Base-by-base conservation (phyloP, 202 grass and related monocot species). In the Carex sylvatica region DNA sequence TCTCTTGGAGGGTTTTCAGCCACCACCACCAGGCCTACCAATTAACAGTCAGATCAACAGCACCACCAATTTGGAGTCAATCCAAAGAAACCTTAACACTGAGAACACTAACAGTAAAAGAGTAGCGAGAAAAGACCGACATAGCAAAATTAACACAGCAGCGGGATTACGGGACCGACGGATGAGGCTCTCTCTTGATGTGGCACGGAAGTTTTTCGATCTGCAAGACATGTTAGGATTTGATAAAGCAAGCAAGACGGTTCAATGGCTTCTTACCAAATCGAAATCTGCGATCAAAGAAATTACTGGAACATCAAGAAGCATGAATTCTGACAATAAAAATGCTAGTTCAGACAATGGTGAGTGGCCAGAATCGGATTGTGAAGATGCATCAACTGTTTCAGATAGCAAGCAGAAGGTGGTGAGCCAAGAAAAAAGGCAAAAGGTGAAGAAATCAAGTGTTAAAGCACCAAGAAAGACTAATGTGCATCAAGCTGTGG, bases 181-280 rank as follows among this genome's bases (percentile, higher is more conserved):
- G 85, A 98, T 98, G 89, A 84, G 95, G 72, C 91, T 98, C 18
- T 95, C 95, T 26, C 87, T 89, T 11, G 95, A 93, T 70, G 87
- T 98, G 75, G 95, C 95, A 12, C 90, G 92, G 54, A 90, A 91
- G 71, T 98, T 98, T 85, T 98, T 98, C 69, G 90, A 91, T 67
- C 87, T 98, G 6, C 95, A 98, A 86, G 95, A 98, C 70, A 84
- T 87, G 92, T 91, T 98, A 54, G 89, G 95, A 70, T 95, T 91
- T 83, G 95, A 98, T 80, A 94, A 95, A 74, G 90, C 92, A 38
- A 98, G 95, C 92, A 95, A 98, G 87, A 98, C 95, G n/a, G 87
- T 98, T 61, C 91, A 98, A 83, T 98, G 95, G 95, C 95, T 98
- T 81, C 87, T 98, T 76, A 83, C 86, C 82, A 87, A 75, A 86